These are phyloP conservation scores for Cystobasidiopsis lactophilus DNA, from an alignment of 768 basidiomycete genomes.

Conservation along the genomic window DNA sequence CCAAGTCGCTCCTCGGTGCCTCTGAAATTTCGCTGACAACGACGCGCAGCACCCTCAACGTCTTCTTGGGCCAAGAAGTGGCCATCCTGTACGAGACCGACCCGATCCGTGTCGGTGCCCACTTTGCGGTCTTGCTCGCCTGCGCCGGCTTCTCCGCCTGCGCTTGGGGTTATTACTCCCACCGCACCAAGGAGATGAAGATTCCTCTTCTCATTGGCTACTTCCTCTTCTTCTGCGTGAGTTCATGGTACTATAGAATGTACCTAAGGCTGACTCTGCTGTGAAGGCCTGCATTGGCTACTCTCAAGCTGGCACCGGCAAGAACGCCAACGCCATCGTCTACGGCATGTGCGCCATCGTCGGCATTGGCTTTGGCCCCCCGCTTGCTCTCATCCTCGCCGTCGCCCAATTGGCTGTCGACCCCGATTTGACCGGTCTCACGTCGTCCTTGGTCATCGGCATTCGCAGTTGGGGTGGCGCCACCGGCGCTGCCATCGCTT, in stretches of 20 bases:
- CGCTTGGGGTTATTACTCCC: slow-evolving; percentile 1
- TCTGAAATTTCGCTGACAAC: too few species aligned
- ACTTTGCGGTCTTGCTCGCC: slow-evolving; percentile 34
- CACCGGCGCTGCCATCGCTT: slow-evolving; percentile 4
- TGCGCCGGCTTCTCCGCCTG: not conserved
- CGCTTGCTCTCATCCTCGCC: slow-evolving; percentile 1
- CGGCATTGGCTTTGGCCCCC: slow-evolving; percentile 1
- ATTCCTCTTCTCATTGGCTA: not conserved
- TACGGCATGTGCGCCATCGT: not conserved
- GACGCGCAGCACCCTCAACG: slow-evolving; percentile 8
- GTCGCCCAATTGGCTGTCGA: slow-evolving; percentile 4
- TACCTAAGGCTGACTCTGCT: not conserved
- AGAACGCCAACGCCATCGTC: not conserved
- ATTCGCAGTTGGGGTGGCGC: not conserved
- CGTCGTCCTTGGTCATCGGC: not conserved
- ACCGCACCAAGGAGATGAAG: not conserved
- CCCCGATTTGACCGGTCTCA: not conserved
- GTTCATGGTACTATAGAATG: not conserved
- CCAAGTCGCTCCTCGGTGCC: too few species aligned
- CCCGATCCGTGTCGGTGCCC: slow-evolving; percentile 29
- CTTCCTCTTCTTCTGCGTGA: not conserved
- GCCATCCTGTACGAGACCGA: not conserved
- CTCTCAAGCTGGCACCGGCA: not conserved
- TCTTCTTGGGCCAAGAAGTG: slow-evolving; percentile 5
- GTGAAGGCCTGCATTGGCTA: not conserved